phyloP scores from a whole-genome alignment of 441 rosid species.

The Manihot esculenta region DNA sequence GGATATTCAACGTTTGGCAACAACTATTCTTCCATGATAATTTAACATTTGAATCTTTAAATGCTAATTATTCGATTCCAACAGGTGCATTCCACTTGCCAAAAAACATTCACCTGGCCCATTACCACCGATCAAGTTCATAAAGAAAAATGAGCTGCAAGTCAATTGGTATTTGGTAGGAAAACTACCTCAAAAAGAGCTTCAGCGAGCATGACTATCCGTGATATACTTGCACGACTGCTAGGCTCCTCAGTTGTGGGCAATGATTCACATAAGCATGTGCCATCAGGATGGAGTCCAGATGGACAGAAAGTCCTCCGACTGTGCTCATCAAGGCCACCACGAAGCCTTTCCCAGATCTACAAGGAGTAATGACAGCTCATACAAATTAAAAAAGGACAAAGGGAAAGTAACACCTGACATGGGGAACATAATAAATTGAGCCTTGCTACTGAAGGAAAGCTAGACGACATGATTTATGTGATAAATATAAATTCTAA shows the following conservation, averaged over 20 bases:
- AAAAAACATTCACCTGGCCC: neutral
- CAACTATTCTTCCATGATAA: neutral
- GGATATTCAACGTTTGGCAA: neutral
- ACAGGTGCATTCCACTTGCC: neutral
- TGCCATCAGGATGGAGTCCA: conserved; percentile 59
- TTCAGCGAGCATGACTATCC: conserved; percentile 79
- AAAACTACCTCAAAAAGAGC: conserved; percentile 67
- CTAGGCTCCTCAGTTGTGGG: conserved; percentile 43
- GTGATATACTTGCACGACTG: conserved; percentile 59
- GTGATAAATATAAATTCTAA: neutral
- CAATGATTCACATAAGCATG: conserved; percentile 59
- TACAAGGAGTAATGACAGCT: conserved; percentile 22
- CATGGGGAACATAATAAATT: neutral
- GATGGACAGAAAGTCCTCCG: conserved; percentile 51
- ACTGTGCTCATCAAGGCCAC: conserved; percentile 44
- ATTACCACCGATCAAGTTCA: neutral
- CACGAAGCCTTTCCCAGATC: conserved; percentile 66
- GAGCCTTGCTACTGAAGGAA: neutral
- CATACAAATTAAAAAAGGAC: neutral
- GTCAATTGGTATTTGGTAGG: conserved; percentile 15
- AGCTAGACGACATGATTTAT: neutral
- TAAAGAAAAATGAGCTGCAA: no score
- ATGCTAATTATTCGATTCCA: neutral
- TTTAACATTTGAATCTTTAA: no score
- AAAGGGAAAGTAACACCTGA: neutral